phyloP scores from a whole-genome alignment of 768 basidiomycete genomes.

The Tylopilus balloui region DNA sequence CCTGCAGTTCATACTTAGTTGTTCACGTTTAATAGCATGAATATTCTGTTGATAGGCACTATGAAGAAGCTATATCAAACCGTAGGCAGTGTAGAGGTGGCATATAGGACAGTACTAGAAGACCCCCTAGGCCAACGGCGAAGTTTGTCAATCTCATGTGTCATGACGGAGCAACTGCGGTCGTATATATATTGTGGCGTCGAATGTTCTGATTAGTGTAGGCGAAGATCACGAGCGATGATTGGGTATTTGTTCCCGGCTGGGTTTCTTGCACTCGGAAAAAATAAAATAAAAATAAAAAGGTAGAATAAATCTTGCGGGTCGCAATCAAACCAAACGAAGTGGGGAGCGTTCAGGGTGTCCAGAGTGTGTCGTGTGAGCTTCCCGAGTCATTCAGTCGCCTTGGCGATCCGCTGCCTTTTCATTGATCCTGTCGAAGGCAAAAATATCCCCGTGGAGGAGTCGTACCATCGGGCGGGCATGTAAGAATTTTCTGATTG shows the following conservation, averaged over 20 bases:
- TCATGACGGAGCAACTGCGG: background rate
- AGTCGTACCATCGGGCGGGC: background rate
- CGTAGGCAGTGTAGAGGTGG: background rate
- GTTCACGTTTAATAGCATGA: background rate
- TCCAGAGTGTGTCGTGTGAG: background rate
- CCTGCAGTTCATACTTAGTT: background rate
- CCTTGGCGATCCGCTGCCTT: slow-evolving; percentile 15
- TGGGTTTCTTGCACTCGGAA: background rate
- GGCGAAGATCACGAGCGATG: slow-evolving; percentile 24
- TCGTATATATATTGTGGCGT: slow-evolving; percentile 10
- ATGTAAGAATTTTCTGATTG: background rate
- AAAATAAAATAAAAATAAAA: background rate
- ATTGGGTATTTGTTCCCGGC: slow-evolving; percentile 6
- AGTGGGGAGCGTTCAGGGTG: no score
- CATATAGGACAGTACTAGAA: background rate
- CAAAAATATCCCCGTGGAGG: background rate
- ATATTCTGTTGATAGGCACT: background rate
- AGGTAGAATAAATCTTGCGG: background rate
- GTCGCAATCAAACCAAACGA: slow-evolving; percentile 8
- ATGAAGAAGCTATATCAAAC: background rate
- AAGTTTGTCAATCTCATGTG: background rate
- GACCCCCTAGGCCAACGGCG: background rate
- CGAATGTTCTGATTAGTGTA: slow-evolving; percentile 3
- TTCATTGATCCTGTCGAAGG: background rate
- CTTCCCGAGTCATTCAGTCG: background rate